Percentiles rank a stretch among this genome's conserved stretches.
These are phyloP conservation scores for Suhomyces kilbournensis DNA, from an alignment of 805 yeast genomes.

Conservation along the genomic window DNA sequence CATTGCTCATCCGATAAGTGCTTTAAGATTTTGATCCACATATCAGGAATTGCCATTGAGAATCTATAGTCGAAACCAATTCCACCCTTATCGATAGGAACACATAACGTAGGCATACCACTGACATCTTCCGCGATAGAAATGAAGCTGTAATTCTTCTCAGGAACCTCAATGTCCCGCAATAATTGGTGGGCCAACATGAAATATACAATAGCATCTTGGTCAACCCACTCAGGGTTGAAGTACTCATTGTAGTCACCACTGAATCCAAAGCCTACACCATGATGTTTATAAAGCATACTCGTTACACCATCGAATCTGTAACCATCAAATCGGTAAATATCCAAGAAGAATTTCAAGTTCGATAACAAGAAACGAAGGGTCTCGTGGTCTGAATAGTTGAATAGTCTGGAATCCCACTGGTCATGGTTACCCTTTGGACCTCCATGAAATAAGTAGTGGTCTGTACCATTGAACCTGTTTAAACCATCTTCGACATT, in stretches of 20 bases:
- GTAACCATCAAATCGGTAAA: slow-evolving; percentile 88
- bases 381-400: slow-evolving; percentile 89
- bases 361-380: slow-evolving; percentile 81
- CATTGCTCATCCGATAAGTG: slow-evolving; percentile 84
- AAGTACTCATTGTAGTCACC: slow-evolving; percentile 93
- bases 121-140: slow-evolving; percentile 96
- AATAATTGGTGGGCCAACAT: slow-evolving; percentile 88
- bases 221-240: slow-evolving; percentile 73
- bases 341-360: slow-evolving; percentile 78
- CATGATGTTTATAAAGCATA: slow-evolving; percentile 90
- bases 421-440: slow-evolving; percentile 81
- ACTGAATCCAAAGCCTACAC: slow-evolving; percentile 83
- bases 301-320: slow-evolving; percentile 96
- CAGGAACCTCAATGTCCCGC: slow-evolving; percentile 43
- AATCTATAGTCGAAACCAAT: slow-evolving; percentile 90
- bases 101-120: slow-evolving; percentile 94
- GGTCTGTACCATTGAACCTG: slow-evolving; percentile 91
- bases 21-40: slow-evolving; percentile 95
- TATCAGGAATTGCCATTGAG: slow-evolving; percentile 97
- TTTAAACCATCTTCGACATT: slow-evolving; percentile 93
- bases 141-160: slow-evolving; percentile 45
- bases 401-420: slow-evolving; percentile 96
- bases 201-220: slow-evolving; percentile 80
- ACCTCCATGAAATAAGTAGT: slow-evolving; percentile 93
- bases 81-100: slow-evolving; percentile 74